phyloP scores from a whole-genome alignment of 768 basidiomycete species.

The Panaeolus cyanescens region DNA sequence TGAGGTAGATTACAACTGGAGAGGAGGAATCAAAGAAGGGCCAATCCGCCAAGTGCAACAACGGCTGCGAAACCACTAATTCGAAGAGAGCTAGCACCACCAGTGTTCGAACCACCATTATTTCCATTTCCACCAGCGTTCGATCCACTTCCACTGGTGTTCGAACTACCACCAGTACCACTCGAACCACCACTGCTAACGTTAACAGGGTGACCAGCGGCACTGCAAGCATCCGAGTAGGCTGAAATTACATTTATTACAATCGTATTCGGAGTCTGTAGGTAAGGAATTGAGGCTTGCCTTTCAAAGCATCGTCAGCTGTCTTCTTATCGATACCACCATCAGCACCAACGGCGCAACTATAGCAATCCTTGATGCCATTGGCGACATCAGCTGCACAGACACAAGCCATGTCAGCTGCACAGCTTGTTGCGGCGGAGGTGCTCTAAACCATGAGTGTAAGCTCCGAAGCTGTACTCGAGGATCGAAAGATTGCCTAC shows the following conservation, averaged over 20 bases:
- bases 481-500: neutral
- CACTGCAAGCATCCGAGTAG: neutral
- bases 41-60: neutral
- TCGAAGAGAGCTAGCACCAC: neutral
- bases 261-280: neutral
- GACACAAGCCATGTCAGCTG: neutral
- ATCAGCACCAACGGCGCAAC: neutral
- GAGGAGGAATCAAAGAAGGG: neutral
- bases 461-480: too few relatives aligned
- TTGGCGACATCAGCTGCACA: neutral
- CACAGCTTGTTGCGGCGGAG: neutral
- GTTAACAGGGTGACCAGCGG: conserved; percentile 2
- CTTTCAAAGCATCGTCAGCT: neutral
- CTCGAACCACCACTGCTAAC: neutral
- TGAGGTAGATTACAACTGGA: neutral
- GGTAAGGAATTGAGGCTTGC: neutral
- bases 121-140: neutral
- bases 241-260: neutral
- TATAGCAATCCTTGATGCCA: neutral
- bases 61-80: neutral
- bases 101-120: neutral
- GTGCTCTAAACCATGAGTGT: neutral
- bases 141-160: neutral
- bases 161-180: neutral
- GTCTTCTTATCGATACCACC: neutral